These are phyloP conservation scores for Penicillium cosmopolitanum DNA, from an alignment of 495 filamentous ascomycete genomes.

Conservation along the genomic window DNA sequence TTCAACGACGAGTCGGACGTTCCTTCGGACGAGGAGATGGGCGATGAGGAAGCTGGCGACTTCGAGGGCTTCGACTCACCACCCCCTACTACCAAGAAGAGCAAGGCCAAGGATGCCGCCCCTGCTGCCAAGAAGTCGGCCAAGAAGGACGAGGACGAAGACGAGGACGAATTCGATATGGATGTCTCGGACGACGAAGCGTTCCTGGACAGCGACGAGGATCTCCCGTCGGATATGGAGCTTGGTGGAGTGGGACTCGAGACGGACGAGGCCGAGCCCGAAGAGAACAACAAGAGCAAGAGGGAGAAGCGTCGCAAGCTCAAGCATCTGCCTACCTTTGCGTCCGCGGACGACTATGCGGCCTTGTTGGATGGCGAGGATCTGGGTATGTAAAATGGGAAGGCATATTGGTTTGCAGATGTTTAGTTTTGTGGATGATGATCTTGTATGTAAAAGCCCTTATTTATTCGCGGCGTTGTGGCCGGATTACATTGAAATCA, in stretches of 20 bases:
- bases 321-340: constrained; percentile 88
- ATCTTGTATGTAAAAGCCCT: not conserved
- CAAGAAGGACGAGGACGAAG: constrained; percentile 44
- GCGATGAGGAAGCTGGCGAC: constrained; percentile 28
- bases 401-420: constrained; percentile 13
- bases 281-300: constrained; percentile 57
- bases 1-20: constrained; percentile 53
- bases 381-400: constrained; percentile 51
- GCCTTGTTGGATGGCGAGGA: constrained; percentile 78
- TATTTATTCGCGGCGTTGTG: not conserved
- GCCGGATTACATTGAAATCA: not conserved
- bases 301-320: constrained; percentile 72
- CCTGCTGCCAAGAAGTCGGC: constrained; percentile 44
- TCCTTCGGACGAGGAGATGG: constrained; percentile 49
- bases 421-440: constrained; percentile 10
- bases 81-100: constrained; percentile 36
- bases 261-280: constrained; percentile 47
- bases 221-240: constrained; percentile 58
- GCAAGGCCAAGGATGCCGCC: constrained; percentile 40
- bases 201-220: constrained; percentile 57
- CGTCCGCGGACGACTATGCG: constrained; percentile 91
- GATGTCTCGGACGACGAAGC: constrained; percentile 57
- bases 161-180: constrained; percentile 55
- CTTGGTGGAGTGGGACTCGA: constrained; percentile 38
- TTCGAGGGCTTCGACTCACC: constrained; percentile 47